Evolutionary conservation across 192 early-diverging fungal genomes (phyloP).

Genomic region (Radiomyces spectabilis): DNA sequence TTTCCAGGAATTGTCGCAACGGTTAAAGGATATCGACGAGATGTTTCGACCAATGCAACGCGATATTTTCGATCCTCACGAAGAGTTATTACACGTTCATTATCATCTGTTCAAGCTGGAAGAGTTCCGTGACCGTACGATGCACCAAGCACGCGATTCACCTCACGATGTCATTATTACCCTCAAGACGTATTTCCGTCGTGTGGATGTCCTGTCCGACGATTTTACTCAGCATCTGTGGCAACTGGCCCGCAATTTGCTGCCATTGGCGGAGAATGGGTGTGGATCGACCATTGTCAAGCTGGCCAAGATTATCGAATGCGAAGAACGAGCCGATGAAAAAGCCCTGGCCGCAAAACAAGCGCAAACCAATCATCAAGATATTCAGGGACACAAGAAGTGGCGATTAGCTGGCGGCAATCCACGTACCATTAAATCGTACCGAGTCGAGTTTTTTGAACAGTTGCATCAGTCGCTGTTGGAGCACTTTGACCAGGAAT

Average conservation of each 20-base stretch:
- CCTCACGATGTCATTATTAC: conserved; percentile 78
- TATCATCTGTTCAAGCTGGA: conserved; percentile 83
- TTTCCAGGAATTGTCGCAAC: conserved; percentile 82
- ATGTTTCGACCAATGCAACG: conserved; percentile 62
- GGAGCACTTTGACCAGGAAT: conserved; percentile 58
- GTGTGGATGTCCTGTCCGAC: conserved; percentile 68
- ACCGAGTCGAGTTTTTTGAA: conserved; percentile 77
- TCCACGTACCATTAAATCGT: conserved; percentile 56
- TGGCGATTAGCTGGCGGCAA: conserved; percentile 32
- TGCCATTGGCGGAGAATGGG: conserved; percentile 68
- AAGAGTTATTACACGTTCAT: conserved; percentile 82
- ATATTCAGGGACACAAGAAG: conserved; percentile 36
- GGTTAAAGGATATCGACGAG: conserved; percentile 61
- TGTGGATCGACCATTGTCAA: conserved; percentile 74
- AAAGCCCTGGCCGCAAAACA: conserved; percentile 43
- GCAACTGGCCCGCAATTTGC: conserved; percentile 69
- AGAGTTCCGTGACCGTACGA: conserved; percentile 79
- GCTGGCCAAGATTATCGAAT: conserved; percentile 91
- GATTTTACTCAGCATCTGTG: conserved; percentile 89
- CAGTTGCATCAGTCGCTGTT: conserved; percentile 61
- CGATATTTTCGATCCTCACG: conserved; percentile 59
- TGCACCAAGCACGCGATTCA: conserved; percentile 62
- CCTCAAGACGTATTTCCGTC: conserved; percentile 78
- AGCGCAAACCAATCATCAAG: conserved; percentile 37
- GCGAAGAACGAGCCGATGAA: conserved; percentile 87